phyloP scores from a whole-genome alignment of 2,329 filamentous ascomycete species.

The Raffaelea arxii region DNA sequence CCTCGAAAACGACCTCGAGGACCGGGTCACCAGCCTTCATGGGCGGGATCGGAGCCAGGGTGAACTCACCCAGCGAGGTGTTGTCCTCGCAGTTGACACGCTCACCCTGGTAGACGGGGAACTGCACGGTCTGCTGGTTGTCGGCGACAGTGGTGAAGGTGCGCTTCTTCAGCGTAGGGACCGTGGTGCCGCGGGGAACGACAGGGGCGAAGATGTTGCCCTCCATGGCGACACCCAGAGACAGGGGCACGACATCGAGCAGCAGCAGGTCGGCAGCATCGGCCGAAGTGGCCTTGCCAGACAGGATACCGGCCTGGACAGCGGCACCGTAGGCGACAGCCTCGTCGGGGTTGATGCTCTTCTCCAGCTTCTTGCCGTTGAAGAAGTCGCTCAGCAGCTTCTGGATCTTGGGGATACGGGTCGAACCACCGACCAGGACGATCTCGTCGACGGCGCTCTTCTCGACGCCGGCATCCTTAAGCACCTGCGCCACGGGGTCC shows the following conservation, averaged over 20 bases:
- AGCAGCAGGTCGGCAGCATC: constrained; percentile 92
- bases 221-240: constrained; percentile 98
- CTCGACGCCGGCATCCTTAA: constrained; percentile 82
- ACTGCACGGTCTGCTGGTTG: constrained; percentile 73
- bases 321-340: constrained; percentile 98
- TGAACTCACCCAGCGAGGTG: constrained; percentile 96
- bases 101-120: constrained; percentile 93
- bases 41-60: constrained; percentile 76
- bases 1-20: constrained; percentile 96
- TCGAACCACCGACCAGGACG: constrained; percentile 96
- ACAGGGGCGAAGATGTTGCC: constrained; percentile 97
- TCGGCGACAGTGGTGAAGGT: constrained; percentile 84
- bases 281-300: constrained; percentile 91
- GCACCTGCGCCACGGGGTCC: constrained; percentile 89
- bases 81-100: constrained; percentile 98
- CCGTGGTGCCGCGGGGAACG: constrained; percentile 67
- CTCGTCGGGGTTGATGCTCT: constrained; percentile 99
- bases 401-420: constrained; percentile 97
- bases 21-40: constrained; percentile 93
- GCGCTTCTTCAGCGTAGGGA: constrained; percentile 70
- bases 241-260: constrained; percentile 91
- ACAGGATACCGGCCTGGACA: constrained; percentile 97
- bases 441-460: constrained; percentile 96
- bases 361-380: constrained; percentile 99
- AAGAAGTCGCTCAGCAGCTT: constrained; percentile 99